A percentile compares a stretch with the other conserved stretches of the same genome.
phyloP scores from a whole-genome alignment of 2,329 filamentous ascomycete genomes.

The Hymenoscyphus scutula region DNA sequence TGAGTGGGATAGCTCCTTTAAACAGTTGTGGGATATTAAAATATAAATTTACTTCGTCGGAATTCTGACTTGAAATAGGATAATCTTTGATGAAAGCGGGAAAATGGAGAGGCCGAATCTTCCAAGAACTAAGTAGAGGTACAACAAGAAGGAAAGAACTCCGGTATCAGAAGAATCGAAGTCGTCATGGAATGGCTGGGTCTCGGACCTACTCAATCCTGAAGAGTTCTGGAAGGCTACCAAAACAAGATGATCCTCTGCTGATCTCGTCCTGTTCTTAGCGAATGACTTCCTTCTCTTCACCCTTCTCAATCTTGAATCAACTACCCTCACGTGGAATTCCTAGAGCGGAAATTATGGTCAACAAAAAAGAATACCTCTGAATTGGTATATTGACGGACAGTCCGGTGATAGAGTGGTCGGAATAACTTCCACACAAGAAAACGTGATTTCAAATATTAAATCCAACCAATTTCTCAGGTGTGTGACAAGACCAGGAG shows the following conservation, averaged over 20 bases:
- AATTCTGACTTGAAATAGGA: too few relatives aligned
- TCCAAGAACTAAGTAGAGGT: too few relatives aligned
- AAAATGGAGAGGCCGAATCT: too few relatives aligned
- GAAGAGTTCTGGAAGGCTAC: not conserved
- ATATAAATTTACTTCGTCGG: too few relatives aligned
- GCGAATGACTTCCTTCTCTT: not conserved
- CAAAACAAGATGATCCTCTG: not conserved
- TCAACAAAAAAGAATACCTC: not conserved
- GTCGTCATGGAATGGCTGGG: too few relatives aligned
- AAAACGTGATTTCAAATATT: not conserved
- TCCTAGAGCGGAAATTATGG: not conserved
- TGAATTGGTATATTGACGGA: not conserved
- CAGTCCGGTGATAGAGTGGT: not conserved
- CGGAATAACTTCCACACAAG: not conserved
- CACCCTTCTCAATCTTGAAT: not conserved
- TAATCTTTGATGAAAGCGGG: too few relatives aligned
- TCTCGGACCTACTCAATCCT: too few relatives aligned
- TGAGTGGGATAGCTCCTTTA: too few relatives aligned
- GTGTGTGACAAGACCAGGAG: not conserved
- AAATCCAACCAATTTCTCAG: not conserved
- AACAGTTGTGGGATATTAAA: too few relatives aligned
- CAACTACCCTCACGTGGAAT: not conserved
- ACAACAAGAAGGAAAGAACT: too few relatives aligned
- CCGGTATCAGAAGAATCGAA: too few relatives aligned
- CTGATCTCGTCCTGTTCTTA: not conserved